These are phyloP conservation scores for Poa pratensis DNA, from an alignment of 176 grass and related monocot genomes.

Conservation along the genomic window DNA sequence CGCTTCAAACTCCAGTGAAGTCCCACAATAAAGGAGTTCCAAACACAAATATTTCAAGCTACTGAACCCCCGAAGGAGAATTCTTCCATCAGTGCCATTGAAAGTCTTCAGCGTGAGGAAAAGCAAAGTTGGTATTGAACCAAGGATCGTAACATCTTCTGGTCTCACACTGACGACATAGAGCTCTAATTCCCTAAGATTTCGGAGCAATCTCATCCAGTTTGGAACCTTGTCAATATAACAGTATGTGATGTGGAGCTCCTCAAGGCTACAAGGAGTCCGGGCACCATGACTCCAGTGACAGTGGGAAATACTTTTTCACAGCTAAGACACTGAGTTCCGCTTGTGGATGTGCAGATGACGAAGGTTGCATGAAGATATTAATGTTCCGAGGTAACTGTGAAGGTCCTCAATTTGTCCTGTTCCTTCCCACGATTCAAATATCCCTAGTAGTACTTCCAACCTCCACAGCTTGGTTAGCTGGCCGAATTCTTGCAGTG, in stretches of 20 bases:
- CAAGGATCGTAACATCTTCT: slow-evolving; percentile 38
- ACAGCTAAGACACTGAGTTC: neutral
- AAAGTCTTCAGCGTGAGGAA: neutral
- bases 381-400: neutral
- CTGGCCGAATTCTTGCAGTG: slow-evolving; percentile 2
- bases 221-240: neutral
- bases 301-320: neutral
- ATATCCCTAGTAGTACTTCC: neutral
- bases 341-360: neutral
- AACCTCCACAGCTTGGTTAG: slow-evolving; percentile 5
- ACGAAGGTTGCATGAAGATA: slow-evolving; percentile 19
- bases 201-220: slow-evolving; percentile 14
- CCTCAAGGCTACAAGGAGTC: neutral
- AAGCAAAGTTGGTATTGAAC: slow-evolving; percentile 10
- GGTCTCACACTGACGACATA: neutral
- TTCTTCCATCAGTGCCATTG: neutral
- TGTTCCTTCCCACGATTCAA: neutral
- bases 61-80: slow-evolving; percentile 21
- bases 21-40: neutral
- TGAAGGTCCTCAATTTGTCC: neutral
- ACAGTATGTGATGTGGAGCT: neutral
- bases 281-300: neutral
- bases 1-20: neutral
- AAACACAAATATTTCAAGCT: slow-evolving; percentile 21
- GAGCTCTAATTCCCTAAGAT: neutral